Percentiles rank a stretch among this genome's conserved stretches.
Evolutionary conservation across 352 stramenopile genomes (phyloP).

Genomic region (Globisporangium okanoganense): DNA sequence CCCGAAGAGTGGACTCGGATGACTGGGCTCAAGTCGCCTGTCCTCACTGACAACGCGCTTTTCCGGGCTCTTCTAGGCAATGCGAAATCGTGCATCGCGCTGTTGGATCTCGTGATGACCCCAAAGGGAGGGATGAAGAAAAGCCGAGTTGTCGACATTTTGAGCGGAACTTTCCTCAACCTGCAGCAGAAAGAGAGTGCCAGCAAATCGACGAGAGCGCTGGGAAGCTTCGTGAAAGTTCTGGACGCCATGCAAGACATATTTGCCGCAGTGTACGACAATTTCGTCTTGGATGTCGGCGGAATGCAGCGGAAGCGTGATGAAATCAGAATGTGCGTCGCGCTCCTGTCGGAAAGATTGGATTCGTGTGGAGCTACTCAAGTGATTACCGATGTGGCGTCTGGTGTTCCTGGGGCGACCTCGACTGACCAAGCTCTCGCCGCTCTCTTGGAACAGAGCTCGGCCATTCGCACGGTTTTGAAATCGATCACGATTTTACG

Average conservation of each 20-base stretch:
- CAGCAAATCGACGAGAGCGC: not conserved
- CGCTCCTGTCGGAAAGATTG: not conserved
- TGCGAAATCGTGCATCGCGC: slow-evolving; percentile 18
- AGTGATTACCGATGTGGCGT: not conserved
- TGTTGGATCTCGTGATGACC: slow-evolving; percentile 43
- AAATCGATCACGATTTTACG: slow-evolving; percentile 18
- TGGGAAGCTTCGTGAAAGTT: slow-evolving; percentile 20
- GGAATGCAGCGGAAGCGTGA: slow-evolving; percentile 6
- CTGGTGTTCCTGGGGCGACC: not conserved
- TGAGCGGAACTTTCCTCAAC: not conserved
- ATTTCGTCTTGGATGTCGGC: slow-evolving; percentile 29
- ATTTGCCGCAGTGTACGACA: slow-evolving; percentile 26
- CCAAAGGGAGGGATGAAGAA: slow-evolving; percentile 55
- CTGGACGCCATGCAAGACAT: slow-evolving; percentile 25
- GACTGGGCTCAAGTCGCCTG: not conserved
- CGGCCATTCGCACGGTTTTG: slow-evolving; percentile 20
- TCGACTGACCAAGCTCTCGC: not conserved
- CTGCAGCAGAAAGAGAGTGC: slow-evolving; percentile 9
- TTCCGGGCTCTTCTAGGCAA: slow-evolving; percentile 21
- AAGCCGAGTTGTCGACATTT: slow-evolving; percentile 23
- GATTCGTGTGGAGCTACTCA: not conserved
- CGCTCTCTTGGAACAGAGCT: slow-evolving; percentile 6
- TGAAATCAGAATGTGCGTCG: slow-evolving; percentile 4
- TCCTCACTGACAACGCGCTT: slow-evolving; percentile 10
- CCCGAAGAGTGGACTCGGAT: not conserved